These are phyloP conservation scores for Cerioporus squamosus DNA, from an alignment of 1,284 basidiomycete genomes.

Conservation along the genomic window DNA sequence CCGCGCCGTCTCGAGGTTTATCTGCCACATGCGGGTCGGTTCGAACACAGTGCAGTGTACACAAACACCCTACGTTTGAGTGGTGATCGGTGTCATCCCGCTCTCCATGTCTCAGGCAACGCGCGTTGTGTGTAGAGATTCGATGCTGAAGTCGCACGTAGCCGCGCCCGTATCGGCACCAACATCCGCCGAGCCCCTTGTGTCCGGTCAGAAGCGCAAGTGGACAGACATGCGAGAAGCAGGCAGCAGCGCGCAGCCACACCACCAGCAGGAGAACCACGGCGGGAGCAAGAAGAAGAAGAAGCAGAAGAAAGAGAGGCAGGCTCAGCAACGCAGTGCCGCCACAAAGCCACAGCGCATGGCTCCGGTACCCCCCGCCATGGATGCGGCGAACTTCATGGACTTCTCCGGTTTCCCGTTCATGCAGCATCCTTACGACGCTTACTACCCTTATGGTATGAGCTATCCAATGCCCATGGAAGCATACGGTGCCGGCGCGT, in stretches of 20 bases:
- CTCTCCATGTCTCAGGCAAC: no score
- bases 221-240: conserved; percentile 14
- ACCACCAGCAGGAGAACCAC: not conserved
- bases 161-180: not conserved
- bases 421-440: conserved; percentile 1
- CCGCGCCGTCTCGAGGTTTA: no score
- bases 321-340: not conserved
- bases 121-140: no score
- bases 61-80: no score
- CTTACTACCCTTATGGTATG: not conserved
- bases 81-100: no score
- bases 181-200: not conserved
- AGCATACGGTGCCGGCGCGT: not conserved
- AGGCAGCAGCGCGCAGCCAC: not conserved
- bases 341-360: not conserved
- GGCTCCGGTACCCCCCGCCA: not conserved
- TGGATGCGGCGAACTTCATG: no score
- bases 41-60: no score
- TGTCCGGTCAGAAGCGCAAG: conserved; percentile 27
- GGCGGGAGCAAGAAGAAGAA: conserved; percentile 26
- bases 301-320: conserved; percentile 3
- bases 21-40: no score
- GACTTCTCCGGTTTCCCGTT: not conserved
- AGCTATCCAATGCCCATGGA: not conserved
- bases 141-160: no score